These are phyloP conservation scores for Plantago coronopus DNA, from an alignment of 305 asterid species.

Conservation along the genomic window DNA sequence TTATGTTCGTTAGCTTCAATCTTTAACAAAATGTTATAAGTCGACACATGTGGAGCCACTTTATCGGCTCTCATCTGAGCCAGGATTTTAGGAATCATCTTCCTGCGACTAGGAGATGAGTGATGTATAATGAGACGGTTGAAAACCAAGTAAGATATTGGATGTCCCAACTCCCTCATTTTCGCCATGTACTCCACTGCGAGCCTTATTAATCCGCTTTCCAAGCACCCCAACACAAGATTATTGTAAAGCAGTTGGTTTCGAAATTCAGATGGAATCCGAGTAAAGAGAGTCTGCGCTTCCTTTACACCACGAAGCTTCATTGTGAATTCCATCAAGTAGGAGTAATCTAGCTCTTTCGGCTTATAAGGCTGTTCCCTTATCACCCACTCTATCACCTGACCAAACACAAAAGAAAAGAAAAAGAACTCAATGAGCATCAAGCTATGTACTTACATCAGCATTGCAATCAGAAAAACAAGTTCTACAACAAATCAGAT, in stretches of 20 bases:
- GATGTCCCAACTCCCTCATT: conserved; percentile 77
- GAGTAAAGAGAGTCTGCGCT: conserved; percentile 66
- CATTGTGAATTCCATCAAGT: conserved; percentile 74
- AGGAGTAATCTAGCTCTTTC: conserved; percentile 74
- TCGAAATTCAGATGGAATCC: conserved; percentile 70
- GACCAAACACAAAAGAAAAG: conserved; percentile 16
- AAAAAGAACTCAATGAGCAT: no score
- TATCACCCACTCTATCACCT: conserved; percentile 98
- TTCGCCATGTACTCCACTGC: conserved; percentile 76
- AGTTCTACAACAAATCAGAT: no score
- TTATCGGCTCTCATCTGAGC: conserved; percentile 85
- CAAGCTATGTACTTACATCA: conserved; percentile 5
- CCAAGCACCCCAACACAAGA: conserved; percentile 89
- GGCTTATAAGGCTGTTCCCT: conserved; percentile 89
- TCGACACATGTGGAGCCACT: conserved; percentile 71
- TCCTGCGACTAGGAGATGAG: conserved; percentile 62
- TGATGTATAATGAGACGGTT: conserved; percentile 83
- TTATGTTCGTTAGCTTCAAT: conserved; percentile 76
- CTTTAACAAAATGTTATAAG: conserved; percentile 72
- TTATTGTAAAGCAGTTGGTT: conserved; percentile 70
- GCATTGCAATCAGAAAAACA: background rate
- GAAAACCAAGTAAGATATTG: conserved; percentile 73
- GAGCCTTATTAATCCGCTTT: conserved; percentile 62
- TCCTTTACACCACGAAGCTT: conserved; percentile 76
- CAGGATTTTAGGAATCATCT: conserved; percentile 56